These are phyloP conservation scores for Citrus maxima DNA, from an alignment of 345 rosid species.

Conservation along the genomic window DNA sequence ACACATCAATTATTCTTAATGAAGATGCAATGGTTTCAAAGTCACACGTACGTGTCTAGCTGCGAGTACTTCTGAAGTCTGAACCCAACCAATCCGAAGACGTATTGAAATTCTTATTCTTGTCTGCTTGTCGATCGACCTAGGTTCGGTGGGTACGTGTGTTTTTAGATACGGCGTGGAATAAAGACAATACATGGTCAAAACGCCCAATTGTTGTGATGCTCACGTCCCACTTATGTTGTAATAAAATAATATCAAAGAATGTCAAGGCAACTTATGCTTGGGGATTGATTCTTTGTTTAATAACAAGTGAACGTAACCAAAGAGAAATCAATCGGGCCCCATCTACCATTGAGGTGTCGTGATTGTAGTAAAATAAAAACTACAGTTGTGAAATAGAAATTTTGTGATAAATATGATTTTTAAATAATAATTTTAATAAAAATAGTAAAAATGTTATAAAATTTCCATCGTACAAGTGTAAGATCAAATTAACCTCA, in stretches of 20 bases:
- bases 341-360: too few species aligned
- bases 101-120: background rate
- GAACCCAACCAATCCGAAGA: background rate
- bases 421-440: too few species aligned
- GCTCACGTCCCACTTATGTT: background rate
- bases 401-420: fast-evolving
- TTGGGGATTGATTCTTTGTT: slow-evolving; percentile 13
- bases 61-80: background rate
- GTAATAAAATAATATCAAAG: background rate
- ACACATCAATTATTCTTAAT: too few species aligned
- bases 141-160: background rate
- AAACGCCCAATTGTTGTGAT: too few species aligned
- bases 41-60: background rate
- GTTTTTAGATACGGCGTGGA: background rate
- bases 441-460: too few species aligned
- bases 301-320: background rate
- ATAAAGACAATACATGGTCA: background rate
- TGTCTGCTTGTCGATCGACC: background rate
- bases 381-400: too few species aligned
- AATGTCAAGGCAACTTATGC: background rate
- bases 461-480: too few species aligned
- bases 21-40: background rate
- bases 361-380: too few species aligned
- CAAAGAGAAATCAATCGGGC: background rate
- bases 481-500: fast-evolving